Conservation (phyloP, 1,284 basidiomycete species). For the Pterulicium gracile region DNA sequence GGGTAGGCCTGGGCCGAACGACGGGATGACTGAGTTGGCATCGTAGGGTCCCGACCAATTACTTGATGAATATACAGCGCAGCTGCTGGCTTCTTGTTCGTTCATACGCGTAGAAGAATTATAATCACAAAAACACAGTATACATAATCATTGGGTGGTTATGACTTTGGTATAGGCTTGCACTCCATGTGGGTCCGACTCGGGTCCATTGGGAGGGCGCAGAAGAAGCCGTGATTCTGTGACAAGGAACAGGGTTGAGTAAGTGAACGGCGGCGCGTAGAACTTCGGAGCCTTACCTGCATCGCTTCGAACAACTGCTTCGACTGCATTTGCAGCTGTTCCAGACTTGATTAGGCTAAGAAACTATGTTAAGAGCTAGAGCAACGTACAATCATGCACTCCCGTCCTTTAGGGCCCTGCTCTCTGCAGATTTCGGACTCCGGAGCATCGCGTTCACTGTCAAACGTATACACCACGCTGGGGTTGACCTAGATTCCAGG, state of each 20-base stretch:
- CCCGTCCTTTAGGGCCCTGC: constrained; percentile 29
- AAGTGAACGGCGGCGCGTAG: constrained; percentile 9
- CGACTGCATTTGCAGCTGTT: constrained; percentile 57
- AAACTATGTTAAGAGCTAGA: constrained; percentile 1
- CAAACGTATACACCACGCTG: constrained; percentile 43
- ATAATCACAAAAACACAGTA: too few relatives aligned
- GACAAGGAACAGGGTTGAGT: not conserved
- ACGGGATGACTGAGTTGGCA: too few relatives aligned
- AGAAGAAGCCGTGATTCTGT: constrained; percentile 62
- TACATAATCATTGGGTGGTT: too few relatives aligned
- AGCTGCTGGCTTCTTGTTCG: too few relatives aligned
- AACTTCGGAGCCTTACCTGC: constrained; percentile 40
- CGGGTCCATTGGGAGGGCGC: constrained; percentile 65
- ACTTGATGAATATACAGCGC: too few relatives aligned
- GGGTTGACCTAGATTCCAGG: constrained; percentile 33
- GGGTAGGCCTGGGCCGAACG: too few relatives aligned
- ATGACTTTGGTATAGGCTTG: constrained; percentile 45
- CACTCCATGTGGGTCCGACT: constrained; percentile 67
- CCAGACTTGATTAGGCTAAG: constrained; percentile 8
- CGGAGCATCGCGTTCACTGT: constrained; percentile 45
- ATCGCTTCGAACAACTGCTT: constrained; percentile 65
- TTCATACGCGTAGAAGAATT: too few relatives aligned
- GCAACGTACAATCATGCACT: constrained; percentile 55
- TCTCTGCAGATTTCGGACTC: constrained; percentile 57
- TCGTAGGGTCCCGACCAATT: too few relatives aligned